Evolutionary conservation across 148 eudicot genomes (phyloP), one percentile per base, ranked within the genome.

Genomic region (Tetragonia tetragonoides): DNA sequence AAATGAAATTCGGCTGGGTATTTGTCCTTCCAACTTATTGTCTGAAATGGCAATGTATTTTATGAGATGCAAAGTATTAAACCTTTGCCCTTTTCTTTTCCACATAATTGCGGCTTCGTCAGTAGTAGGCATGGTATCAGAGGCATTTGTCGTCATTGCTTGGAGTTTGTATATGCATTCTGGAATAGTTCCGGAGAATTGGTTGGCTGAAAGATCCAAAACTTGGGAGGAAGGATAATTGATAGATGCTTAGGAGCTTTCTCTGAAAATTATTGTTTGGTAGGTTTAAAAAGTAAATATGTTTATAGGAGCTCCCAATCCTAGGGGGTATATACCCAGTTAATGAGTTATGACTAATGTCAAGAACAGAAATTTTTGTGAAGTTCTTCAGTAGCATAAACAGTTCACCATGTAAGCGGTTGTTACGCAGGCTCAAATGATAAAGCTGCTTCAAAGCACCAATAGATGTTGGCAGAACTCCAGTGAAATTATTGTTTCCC

Each of bases 151-250:
- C n/a, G 11, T 17, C 21, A 37, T 72, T n/a, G n/a, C n/a, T n/a
- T n/a, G n/a, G n/a, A n/a, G n/a, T n/a, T n/a, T n/a, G n/a, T n/a
- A n/a, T n/a, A n/a, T n/a, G n/a, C n/a, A n/a, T n/a, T n/a, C n/a
- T n/a, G n/a, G n/a, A n/a, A n/a, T n/a, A n/a, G n/a, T 10, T 18
- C 82, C 82, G 5, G 70, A 80, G 34, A 80, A 37, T 53, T 68
- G 38, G 67, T 80, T 80, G 10, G 10, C 0, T n/a, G 75, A 68
- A 23, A 80, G 64, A 66, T 80, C 82, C 23, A 80, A 68, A 14
- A 75, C 44, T 15, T 75, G n/a, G 82, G 16, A 80, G 82, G 3
- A 4, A 1, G 0, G 78, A 49, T 12, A 80, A 12, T 47, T 17
- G 70, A 61, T 78, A 80, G 15, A 80, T 40, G 74, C 78, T 69